Base-by-base conservation (phyloP, 108 stramenopile species). In the Epipyxis sp. region DNA sequence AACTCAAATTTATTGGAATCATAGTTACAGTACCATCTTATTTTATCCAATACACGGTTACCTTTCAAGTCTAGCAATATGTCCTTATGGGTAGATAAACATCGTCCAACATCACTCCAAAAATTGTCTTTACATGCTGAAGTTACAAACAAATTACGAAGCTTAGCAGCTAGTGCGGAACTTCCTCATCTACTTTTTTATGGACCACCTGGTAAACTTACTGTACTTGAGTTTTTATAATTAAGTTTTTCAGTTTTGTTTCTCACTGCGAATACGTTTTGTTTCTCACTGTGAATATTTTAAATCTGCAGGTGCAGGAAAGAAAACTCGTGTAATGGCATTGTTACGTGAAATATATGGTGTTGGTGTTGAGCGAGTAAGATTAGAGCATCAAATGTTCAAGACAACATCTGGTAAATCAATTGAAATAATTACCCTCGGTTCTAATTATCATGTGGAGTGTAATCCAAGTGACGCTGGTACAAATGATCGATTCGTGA, bases 241-340 rank as follows among this genome's bases (percentile, higher is more conserved):
- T n/a, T n/a, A n/a, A n/a, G n/a, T n/a, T n/a, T n/a, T n/a, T n/a
- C n/a, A n/a, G n/a, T n/a, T n/a, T n/a, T n/a, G n/a, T n/a, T n/a
- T n/a, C n/a, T n/a, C n/a, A n/a, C n/a, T n/a, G n/a, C n/a, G n/a
- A n/a, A n/a, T n/a, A n/a, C n/a, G n/a, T n/a, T n/a, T n/a, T n/a
- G n/a, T n/a, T n/a, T n/a, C n/a, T n/a, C n/a, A n/a, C n/a, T n/a
- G n/a, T n/a, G n/a, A n/a, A n/a, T n/a, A n/a, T n/a, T n/a, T n/a
- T n/a, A n/a, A n/a, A n/a, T n/a, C n/a, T n/a, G n/a, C n/a, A n/a
- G 98, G 98, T 0, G 90, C 94, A 10, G 98, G 98, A 35, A 99
- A 99, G 82, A 93, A 94, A 69, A 99, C 98, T 0, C 90, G 98
- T 42, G 91, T 97, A 57, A 84, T 89, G 81, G 87, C 94, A 1